Evolutionary conservation across 208 protist species (phyloP).

Genomic region (Phytomonas serpens): DNA sequence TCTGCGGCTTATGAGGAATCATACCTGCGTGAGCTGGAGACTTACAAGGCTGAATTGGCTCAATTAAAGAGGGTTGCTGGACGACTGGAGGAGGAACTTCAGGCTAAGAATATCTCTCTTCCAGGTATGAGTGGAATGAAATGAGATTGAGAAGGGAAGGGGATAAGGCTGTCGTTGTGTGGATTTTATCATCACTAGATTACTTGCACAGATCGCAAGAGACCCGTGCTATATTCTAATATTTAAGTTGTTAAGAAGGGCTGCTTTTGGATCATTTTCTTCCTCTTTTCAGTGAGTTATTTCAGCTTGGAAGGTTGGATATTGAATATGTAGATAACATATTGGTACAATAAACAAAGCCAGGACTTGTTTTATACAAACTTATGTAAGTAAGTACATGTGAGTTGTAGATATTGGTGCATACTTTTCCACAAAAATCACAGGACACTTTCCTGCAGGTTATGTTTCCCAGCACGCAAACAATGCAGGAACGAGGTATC

Average conservation of each 20-base stretch:
- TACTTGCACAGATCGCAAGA: background rate
- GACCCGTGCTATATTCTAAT: background rate
- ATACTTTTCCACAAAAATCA: background rate
- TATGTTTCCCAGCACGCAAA: background rate
- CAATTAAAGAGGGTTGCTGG: slow-evolving; percentile 56
- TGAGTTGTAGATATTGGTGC: background rate
- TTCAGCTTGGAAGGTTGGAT: background rate
- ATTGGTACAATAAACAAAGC: background rate
- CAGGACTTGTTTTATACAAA: background rate
- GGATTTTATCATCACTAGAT: background rate
- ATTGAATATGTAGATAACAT: background rate
- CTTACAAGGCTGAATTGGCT: slow-evolving; percentile 80
- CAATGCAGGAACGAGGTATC: background rate
- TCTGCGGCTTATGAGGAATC: slow-evolving; percentile 64
- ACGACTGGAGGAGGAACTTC: slow-evolving; percentile 61
- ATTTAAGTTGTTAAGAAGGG: background rate
- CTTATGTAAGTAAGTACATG: background rate
- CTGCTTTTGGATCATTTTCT: background rate
- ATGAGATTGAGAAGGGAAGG: background rate
- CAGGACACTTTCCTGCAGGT: background rate
- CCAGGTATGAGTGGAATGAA: slow-evolving; percentile 15
- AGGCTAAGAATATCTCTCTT: slow-evolving; percentile 52
- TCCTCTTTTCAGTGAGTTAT: background rate
- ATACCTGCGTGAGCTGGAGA: slow-evolving; percentile 69
- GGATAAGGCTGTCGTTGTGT: background rate